phyloP scores from a whole-genome alignment of 495 filamentous ascomycete genomes.

The Pyrenopolyporus hunteri region DNA sequence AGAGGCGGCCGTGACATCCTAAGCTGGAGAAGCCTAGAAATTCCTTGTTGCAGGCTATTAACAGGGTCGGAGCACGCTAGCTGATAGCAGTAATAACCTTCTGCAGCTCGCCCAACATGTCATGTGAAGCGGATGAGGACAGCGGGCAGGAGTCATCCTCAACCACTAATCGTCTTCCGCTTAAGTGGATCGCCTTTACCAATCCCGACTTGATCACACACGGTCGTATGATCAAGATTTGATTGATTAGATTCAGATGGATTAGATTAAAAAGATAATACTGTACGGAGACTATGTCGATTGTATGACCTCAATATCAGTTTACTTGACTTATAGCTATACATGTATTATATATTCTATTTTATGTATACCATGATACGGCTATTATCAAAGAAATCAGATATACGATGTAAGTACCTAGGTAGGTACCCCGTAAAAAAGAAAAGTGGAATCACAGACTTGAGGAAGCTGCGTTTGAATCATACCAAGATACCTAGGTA shows the following conservation, averaged over 20 bases:
- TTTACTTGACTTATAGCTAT: no score
- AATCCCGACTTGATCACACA: conserved; percentile 16
- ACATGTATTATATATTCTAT: no score
- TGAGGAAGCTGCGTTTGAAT: no score
- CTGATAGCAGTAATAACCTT: conserved; percentile 7
- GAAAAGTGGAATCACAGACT: no score
- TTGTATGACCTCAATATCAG: no score
- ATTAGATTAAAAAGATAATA: conserved; percentile 39
- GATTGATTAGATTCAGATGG: conserved; percentile 39
- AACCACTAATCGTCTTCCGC: conserved; percentile 18
- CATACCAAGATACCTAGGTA: no score
- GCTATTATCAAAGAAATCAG: no score
- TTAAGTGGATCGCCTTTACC: conserved; percentile 19
- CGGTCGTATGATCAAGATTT: conserved; percentile 37
- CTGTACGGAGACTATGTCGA: conserved; percentile 9
- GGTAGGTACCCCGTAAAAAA: no score
- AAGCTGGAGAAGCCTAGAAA: conserved; percentile 8
- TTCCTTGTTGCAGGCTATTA: conserved; percentile 16
- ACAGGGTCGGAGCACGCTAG: conserved; percentile 18
- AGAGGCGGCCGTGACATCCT: conserved; percentile 11
- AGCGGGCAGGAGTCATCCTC: conserved; percentile 7
- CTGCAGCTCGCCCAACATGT: conserved; percentile 32
- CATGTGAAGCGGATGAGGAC: conserved; percentile 20
- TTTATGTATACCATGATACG: no score
- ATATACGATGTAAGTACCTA: no score